These are phyloP conservation scores for Musa beccarii DNA, from an alignment of 176 grass and related monocot genomes.

Conservation along the genomic window DNA sequence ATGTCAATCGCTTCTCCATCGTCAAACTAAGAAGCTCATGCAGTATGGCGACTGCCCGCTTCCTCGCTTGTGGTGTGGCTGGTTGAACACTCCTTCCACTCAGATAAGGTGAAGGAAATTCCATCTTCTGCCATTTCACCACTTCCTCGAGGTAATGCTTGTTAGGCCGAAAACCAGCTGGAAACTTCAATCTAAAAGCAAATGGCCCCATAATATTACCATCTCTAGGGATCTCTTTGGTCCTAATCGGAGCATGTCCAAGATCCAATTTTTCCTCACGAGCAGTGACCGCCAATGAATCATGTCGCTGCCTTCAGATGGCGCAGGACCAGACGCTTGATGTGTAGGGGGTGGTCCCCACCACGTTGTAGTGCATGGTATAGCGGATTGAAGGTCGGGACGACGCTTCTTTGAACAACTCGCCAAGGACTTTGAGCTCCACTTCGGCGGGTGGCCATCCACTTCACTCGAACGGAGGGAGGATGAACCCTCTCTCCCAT, in stretches of 20 bases:
- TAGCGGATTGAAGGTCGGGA: too few species aligned
- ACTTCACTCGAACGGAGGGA: too few species aligned
- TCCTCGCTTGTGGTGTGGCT: constrained; percentile 57
- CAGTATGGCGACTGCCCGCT: constrained; percentile 55
- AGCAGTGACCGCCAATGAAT: constrained; percentile 52
- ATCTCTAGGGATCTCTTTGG: constrained; percentile 67
- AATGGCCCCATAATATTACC: constrained; percentile 75
- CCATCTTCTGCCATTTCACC: constrained; percentile 86
- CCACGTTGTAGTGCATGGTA: too few species aligned
- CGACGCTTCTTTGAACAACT: too few species aligned
- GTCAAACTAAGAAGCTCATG: constrained; percentile 85
- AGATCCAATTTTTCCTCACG: constrained; percentile 65
- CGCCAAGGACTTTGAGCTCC: too few species aligned
- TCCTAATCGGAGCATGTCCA: constrained; percentile 21
- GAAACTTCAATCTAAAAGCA: constrained; percentile 71
- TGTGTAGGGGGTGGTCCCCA: too few species aligned
- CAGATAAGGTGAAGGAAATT: constrained; percentile 81
- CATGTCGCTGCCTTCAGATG: too few species aligned
- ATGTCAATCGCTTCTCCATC: constrained; percentile 63
- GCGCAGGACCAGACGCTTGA: too few species aligned
- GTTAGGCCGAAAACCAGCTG: constrained; percentile 76
- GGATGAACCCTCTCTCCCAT: too few species aligned
- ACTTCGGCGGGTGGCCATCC: too few species aligned
- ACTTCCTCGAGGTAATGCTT: constrained; percentile 64
- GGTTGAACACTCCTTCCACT: constrained; percentile 51